Evolutionary conservation across 225 moss, liverwort and hornwort species (phyloP).

Genomic region (Neckera pumila): DNA sequence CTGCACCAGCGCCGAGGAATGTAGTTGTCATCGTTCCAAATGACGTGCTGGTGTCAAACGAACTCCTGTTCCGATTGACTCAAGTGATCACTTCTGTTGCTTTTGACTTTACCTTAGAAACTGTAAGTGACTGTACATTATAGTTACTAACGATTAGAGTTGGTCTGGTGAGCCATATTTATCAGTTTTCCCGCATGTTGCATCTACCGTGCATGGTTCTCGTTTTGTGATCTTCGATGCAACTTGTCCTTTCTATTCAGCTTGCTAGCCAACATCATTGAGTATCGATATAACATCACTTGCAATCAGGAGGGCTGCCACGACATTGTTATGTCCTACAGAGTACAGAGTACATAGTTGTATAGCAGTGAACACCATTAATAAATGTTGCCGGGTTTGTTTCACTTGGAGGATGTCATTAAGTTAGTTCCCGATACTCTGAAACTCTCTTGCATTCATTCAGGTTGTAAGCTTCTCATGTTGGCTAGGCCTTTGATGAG

Average conservation of each 20-base stretch:
- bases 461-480: neutral
- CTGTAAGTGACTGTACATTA: conserved; percentile 19
- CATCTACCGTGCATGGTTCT: neutral
- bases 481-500: neutral
- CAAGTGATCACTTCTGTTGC: neutral
- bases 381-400: conserved; percentile 22
- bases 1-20: neutral
- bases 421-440: neutral
- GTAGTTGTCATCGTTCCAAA: neutral
- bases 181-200: conserved; percentile 1
- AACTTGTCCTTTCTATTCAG: conserved; percentile 9
- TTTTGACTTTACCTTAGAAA: neutral
- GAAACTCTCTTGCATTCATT: neutral
- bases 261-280: conserved; percentile 8
- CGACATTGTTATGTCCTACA: neutral
- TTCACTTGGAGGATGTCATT: neutral
- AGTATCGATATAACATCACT: neutral
- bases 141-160: conserved; percentile 11
- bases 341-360: conserved; percentile 8
- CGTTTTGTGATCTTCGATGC: neutral
- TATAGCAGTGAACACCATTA: conserved; percentile 22
- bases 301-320: neutral
- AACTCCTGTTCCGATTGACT: neutral
- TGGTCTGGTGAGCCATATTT: neutral
- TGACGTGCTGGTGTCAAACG: neutral